Evolutionary conservation across 306 rosid genomes (phyloP).

Genomic region (Hippophae gyantsensis): DNA sequence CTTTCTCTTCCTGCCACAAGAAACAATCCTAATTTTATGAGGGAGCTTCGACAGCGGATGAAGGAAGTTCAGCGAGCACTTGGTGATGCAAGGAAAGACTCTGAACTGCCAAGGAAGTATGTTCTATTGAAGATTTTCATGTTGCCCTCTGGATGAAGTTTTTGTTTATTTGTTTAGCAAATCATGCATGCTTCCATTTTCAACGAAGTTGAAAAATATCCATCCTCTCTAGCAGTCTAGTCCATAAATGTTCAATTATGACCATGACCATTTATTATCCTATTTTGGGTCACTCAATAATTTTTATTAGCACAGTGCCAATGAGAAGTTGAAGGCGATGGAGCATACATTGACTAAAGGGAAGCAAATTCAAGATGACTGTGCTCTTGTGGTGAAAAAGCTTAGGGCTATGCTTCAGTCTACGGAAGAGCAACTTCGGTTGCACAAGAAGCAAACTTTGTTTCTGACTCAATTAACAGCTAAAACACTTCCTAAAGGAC

Average conservation of each 20-base stretch:
- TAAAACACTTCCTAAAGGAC: conserved; percentile 93
- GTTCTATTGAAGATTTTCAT: conserved; percentile 17
- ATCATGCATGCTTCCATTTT: neutral
- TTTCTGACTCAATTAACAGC: conserved; percentile 93
- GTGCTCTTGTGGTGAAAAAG: conserved; percentile 67
- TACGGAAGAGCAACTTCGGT: conserved; percentile 80
- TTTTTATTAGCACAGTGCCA: conserved; percentile 42
- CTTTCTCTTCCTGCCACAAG: conserved; percentile 68
- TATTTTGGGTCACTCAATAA: conserved; percentile 8
- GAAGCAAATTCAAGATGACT: conserved; percentile 73
- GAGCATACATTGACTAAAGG: conserved; percentile 71
- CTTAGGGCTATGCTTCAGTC: conserved; percentile 96
- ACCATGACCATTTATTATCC: neutral
- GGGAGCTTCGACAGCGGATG: conserved; percentile 76
- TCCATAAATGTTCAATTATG: conserved; percentile 12
- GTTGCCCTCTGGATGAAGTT: conserved; percentile 5
- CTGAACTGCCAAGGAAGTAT: conserved; percentile 76
- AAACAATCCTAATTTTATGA: conserved; percentile 73
- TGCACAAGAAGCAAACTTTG: conserved; percentile 81
- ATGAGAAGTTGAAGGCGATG: conserved; percentile 71
- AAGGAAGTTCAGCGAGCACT: conserved; percentile 67
- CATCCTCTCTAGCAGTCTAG: neutral
- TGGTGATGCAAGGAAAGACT: conserved; percentile 86
- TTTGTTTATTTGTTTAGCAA: conserved; percentile 4
- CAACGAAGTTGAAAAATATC: conserved; percentile 6